Percentiles rank a stretch among this genome's conserved stretches.
Evolutionary conservation across 208 protist species (phyloP).

Genomic region (Perkinsela sp.): DNA sequence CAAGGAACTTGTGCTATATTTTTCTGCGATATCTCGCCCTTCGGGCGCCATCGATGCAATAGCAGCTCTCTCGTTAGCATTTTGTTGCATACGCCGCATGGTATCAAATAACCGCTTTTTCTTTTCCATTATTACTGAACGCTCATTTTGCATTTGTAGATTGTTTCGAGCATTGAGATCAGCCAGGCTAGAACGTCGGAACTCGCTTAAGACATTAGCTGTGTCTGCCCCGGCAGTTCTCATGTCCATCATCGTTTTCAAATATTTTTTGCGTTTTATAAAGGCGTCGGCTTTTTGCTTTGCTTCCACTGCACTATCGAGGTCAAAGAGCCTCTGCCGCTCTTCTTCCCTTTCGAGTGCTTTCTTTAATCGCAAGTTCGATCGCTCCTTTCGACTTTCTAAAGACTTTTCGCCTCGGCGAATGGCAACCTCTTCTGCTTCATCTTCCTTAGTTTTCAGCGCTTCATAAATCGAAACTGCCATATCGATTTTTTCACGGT

Average conservation of each 20-base stretch:
- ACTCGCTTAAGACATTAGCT: constrained; percentile 10
- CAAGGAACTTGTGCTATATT: not conserved
- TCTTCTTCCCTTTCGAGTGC: constrained; percentile 45
- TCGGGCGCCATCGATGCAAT: not conserved
- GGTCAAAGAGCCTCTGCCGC: constrained; percentile 30
- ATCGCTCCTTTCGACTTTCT: constrained; percentile 32
- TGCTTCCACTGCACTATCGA: constrained; percentile 25
- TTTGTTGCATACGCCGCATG: constrained; percentile 7
- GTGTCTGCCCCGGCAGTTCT: constrained; percentile 14
- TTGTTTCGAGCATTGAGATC: constrained; percentile 19
- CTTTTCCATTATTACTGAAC: constrained; percentile 14
- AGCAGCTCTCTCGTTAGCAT: not conserved
- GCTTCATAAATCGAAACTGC: constrained; percentile 33
- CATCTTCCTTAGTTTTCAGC: constrained; percentile 26
- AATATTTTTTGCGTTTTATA: constrained; percentile 13
- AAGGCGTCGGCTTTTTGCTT: constrained; percentile 12
- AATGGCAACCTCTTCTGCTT: constrained; percentile 27
- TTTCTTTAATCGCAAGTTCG: constrained; percentile 46
- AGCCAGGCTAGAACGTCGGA: constrained; percentile 23
- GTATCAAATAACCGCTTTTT: constrained; percentile 21
- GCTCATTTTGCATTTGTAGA: constrained; percentile 30
- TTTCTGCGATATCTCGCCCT: not conserved
- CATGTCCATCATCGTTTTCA: constrained; percentile 27
- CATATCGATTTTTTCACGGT: constrained; percentile 31
- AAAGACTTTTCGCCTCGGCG: constrained; percentile 25